Evolutionary conservation across 257 asterid genomes (phyloP), one percentile per base, ranked within the genome.

Genomic region (Plantago major): DNA sequence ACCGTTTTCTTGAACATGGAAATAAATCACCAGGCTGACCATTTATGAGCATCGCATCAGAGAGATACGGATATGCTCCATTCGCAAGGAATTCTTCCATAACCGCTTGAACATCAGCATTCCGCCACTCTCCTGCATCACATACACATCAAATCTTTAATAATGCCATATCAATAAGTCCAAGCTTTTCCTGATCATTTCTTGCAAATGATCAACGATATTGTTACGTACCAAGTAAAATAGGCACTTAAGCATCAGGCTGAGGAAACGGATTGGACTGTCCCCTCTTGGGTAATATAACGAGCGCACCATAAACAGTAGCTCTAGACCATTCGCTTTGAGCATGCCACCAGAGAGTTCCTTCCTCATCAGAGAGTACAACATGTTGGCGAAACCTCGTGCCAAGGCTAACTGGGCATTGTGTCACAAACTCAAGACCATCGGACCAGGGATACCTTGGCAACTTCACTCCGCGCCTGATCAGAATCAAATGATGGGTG

Each of bases 121-220:
- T 50, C 55, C 55, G 16, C 55, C 55, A 50, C 9, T 50, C 55
- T 26, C 33, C 55, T 50, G 28, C 26, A 17, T 50, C 15, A 47
- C 13, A 44, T 1, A 44, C 1, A 12, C 47, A 8, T 43, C 47
- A 9, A 43, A 8, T 43, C 14, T 43, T 12, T 43, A 8, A 43
- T 12, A 43, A 46, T 11, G 15, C 11, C 5, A 46, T 5, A 46
- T 46, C 4, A 10, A 1, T 11, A 30, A 30, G 37, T 30, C 37
- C 37, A 5, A 30, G 4, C 50, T 1, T 10, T 15, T 7, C 11
- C 3, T 12, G 14, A 2, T 8, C 14, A 43, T 43, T 43, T 43
- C 1, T 10, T 11, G 15, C 15, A 30, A 30, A 30, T 5, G 3
- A 30, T 2, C 5, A 5, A 30, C 3, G 37, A 30, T 1, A 3